Conservation (phyloP, 192 early-diverging fungal genomes). For the Podochytrium sp. region DNA sequence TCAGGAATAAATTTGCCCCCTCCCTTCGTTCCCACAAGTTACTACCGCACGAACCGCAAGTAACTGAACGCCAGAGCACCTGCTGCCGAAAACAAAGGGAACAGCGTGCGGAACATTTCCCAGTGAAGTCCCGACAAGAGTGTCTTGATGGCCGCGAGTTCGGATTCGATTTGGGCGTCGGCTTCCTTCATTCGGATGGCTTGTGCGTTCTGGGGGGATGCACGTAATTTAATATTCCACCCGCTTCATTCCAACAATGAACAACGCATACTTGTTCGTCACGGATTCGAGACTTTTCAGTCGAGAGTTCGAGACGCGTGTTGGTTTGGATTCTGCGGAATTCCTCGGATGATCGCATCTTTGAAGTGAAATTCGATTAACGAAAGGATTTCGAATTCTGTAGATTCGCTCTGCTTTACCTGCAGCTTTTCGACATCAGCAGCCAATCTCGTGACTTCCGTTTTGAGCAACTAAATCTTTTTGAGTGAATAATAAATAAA, state of each 20-base stretch:
- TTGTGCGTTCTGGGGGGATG: conserved; percentile 60
- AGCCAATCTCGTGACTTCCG: conserved; percentile 79
- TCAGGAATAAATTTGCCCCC: neutral
- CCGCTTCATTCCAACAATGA: neutral
- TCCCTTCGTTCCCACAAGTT: neutral
- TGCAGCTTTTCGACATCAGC: conserved; percentile 85
- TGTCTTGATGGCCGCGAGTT: conserved; percentile 78
- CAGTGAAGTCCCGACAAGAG: conserved; percentile 90
- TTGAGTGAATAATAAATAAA: too few species aligned
- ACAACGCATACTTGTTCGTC: conserved; percentile 68
- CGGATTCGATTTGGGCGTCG: conserved; percentile 85
- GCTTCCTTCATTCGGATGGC: conserved; percentile 86
- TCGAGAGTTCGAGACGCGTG: conserved; percentile 81
- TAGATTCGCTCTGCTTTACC: too few species aligned
- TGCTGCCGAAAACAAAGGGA: conserved; percentile 52
- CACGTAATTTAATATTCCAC: neutral
- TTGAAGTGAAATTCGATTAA: too few species aligned
- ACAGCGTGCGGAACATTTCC: conserved; percentile 57
- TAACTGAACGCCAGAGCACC: conserved; percentile 51
- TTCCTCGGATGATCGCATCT: conserved; percentile 76
- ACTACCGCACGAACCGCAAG: neutral
- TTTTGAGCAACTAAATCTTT: too few species aligned
- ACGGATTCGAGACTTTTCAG: conserved; percentile 87
- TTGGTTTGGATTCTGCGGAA: conserved; percentile 81
- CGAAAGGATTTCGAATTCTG: neutral